phyloP scores from a whole-genome alignment of 2,329 filamentous ascomycete species.

The Penicillium sp. region DNA sequence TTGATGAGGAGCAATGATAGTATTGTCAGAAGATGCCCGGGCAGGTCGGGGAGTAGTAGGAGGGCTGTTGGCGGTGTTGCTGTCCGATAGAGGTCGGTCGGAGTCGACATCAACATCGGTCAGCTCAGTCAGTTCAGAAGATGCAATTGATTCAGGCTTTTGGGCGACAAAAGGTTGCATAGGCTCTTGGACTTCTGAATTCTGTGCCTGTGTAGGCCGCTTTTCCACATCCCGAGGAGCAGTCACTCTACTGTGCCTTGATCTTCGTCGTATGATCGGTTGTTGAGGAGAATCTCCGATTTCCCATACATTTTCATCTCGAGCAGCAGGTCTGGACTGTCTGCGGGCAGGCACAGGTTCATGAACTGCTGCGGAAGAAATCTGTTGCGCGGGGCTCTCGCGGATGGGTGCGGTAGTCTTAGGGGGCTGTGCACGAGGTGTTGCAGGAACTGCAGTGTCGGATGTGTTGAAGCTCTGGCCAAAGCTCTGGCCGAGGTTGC shows the following conservation, averaged over 20 bases:
- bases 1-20: constrained; percentile 49
- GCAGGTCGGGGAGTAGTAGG: constrained; percentile 15
- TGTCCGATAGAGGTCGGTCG: constrained; percentile 10
- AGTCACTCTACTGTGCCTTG: constrained; percentile 13
- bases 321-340: constrained; percentile 24
- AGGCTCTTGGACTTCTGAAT: constrained; percentile 3
- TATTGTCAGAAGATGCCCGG: constrained; percentile 13
- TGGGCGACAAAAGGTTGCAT: constrained; percentile 4
- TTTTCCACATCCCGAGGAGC: constrained; percentile 7
- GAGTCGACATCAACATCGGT: constrained; percentile 12
- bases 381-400: constrained; percentile 9
- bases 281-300: constrained; percentile 36
- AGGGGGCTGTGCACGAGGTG: constrained; percentile 22
- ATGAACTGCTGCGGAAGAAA: constrained; percentile 13
- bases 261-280: constrained; percentile 16
- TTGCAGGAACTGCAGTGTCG: constrained; percentile 30
- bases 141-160: not conserved
- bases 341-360: constrained; percentile 17
- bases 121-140: constrained; percentile 18
- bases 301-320: constrained; percentile 37
- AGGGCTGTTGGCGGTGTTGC: constrained; percentile 8
- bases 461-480: constrained; percentile 32
- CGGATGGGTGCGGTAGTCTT: constrained; percentile 17
- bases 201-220: constrained; percentile 3
- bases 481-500: constrained; percentile 33